phyloP scores from a whole-genome alignment of 306 rosid genomes.

The Argentina anserina region DNA sequence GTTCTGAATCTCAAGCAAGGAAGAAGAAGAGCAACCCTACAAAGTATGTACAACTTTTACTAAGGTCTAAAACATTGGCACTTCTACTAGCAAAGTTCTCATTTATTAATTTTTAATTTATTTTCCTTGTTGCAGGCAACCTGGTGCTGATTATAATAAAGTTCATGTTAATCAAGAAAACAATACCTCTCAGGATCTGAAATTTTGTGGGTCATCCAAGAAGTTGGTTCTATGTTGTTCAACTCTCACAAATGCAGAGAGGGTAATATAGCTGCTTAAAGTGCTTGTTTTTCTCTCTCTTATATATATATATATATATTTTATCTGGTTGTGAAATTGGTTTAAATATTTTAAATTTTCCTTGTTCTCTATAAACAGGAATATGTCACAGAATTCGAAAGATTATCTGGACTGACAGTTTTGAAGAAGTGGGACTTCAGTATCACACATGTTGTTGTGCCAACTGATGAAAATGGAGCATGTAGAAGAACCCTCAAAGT shows the following conservation, averaged over 20 bases:
- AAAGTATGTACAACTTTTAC: constrained; percentile 24
- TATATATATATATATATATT: not conserved
- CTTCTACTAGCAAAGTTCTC: constrained; percentile 6
- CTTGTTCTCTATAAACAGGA: constrained; percentile 47
- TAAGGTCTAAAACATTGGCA: not conserved
- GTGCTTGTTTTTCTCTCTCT: not conserved
- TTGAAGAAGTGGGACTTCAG: constrained; percentile 71
- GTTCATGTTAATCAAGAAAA: constrained; percentile 29
- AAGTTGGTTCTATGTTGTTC: constrained; percentile 84
- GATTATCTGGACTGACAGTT: constrained; percentile 51
- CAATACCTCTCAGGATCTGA: constrained; percentile 19
- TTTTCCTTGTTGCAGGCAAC: constrained; percentile 27
- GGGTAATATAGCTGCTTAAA: constrained; percentile 47
- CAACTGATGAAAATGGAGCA: constrained; percentile 77
- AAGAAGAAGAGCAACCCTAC: constrained; percentile 34
- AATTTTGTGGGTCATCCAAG: constrained; percentile 44
- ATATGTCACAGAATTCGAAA: constrained; percentile 63
- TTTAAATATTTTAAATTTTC: not conserved
- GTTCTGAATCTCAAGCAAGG: constrained; percentile 41
- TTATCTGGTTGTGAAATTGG: not conserved
- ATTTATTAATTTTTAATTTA: not conserved
- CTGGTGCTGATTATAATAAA: constrained; percentile 14
- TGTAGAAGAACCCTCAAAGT: constrained; percentile 92
- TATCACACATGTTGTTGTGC: constrained; percentile 84
- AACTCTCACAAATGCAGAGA: constrained; percentile 65